phyloP scores from a whole-genome alignment of 2,329 filamentous ascomycete genomes.

The Verticillium dahliae region DNA sequence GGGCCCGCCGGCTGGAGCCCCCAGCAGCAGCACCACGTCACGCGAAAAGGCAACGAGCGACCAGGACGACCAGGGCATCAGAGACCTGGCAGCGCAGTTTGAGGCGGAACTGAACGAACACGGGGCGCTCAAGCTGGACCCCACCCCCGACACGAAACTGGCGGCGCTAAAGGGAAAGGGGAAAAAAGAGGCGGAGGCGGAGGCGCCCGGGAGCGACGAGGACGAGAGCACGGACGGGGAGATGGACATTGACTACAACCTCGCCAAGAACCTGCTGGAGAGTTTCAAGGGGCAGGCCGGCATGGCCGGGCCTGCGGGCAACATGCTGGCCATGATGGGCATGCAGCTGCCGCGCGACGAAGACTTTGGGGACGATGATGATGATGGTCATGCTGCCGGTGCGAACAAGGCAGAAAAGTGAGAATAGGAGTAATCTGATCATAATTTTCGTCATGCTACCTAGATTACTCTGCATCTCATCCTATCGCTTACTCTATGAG shows the following conservation, averaged over 20 bases:
- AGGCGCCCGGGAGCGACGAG: constrained; percentile 24
- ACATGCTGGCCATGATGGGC: constrained; percentile 82
- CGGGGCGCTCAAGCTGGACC: constrained; percentile 55
- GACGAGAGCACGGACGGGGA: constrained; percentile 49
- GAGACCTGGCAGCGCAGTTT: constrained; percentile 60
- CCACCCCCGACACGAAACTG: constrained; percentile 19
- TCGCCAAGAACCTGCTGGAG: constrained; percentile 86
- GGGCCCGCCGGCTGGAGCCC: not conserved
- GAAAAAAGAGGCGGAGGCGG: constrained; percentile 1
- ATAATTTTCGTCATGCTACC: not conserved
- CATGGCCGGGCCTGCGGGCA: constrained; percentile 77
- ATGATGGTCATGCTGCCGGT: not conserved
- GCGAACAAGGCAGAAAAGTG: constrained; percentile 1
- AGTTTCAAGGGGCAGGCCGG: constrained; percentile 89
- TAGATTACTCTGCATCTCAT: too few species aligned
- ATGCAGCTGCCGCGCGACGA: constrained; percentile 76
- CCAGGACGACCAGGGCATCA: constrained; percentile 55
- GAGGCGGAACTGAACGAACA: constrained; percentile 65
- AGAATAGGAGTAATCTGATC: too few species aligned
- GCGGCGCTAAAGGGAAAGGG: constrained; percentile 18
- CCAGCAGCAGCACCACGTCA: not conserved
- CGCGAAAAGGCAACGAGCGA: constrained; percentile 22
- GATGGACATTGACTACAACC: constrained; percentile 75
- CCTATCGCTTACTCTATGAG: not conserved
- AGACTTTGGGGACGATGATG: constrained; percentile 36